Conservation (phyloP, 176 grass and related monocot genomes). For the Echinochloa phyllopogon region DNA sequence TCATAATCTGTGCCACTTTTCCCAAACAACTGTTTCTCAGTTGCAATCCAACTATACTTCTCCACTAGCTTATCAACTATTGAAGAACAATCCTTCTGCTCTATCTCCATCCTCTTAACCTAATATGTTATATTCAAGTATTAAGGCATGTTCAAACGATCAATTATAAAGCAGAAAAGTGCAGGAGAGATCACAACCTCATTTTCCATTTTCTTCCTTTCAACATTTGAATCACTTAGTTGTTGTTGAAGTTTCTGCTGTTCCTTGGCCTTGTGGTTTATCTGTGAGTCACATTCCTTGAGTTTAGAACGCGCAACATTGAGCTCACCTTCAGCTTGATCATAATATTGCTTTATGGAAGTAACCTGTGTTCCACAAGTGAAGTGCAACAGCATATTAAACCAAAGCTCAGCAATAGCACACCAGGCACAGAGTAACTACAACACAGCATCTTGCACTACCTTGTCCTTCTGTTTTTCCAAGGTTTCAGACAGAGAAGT, state of each 20-base stretch:
- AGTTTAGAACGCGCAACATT: slow-evolving; percentile 73
- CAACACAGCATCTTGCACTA: slow-evolving; percentile 40
- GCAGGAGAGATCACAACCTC: slow-evolving; percentile 49
- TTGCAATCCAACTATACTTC: slow-evolving; percentile 89
- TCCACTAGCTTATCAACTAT: slow-evolving; percentile 85
- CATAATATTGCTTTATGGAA: slow-evolving; percentile 75
- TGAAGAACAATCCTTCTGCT: slow-evolving; percentile 92
- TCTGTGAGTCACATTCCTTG: slow-evolving; percentile 91
- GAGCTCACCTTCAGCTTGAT: slow-evolving; percentile 80
- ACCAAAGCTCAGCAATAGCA: background rate
- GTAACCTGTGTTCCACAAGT: slow-evolving; percentile 50
- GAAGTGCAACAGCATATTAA: slow-evolving; percentile 37
- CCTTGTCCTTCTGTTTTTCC: slow-evolving; percentile 67
- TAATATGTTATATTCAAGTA: slow-evolving; percentile 44
- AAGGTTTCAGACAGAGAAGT: slow-evolving; percentile 65
- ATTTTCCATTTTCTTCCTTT: slow-evolving; percentile 96
- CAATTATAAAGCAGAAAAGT: slow-evolving; percentile 32
- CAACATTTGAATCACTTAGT: slow-evolving; percentile 76
- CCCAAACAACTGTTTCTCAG: slow-evolving; percentile 96
- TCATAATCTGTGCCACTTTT: slow-evolving; percentile 92
- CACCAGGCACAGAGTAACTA: slow-evolving; percentile 32
- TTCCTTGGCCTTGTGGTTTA: slow-evolving; percentile 68
- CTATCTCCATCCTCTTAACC: slow-evolving; percentile 96
- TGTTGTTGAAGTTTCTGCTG: slow-evolving; percentile 82
- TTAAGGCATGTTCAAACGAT: background rate